Percentiles rank a stretch among this genome's conserved stretches.
These are phyloP conservation scores for Penicillium nordicum DNA, from an alignment of 2,329 filamentous ascomycete species.

Conservation along the genomic window DNA sequence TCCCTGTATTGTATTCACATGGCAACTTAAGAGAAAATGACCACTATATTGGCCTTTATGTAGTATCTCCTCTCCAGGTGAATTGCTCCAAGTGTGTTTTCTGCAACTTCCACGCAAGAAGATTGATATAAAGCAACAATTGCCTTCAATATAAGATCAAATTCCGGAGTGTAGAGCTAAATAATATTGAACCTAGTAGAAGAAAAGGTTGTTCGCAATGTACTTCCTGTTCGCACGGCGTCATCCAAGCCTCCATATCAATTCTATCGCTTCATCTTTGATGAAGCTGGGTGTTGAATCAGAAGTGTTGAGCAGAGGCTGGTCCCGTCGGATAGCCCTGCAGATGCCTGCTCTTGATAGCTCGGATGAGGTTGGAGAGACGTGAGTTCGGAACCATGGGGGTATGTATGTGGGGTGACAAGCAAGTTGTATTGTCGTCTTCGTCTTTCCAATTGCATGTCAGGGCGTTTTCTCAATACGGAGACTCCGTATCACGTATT, in stretches of 20 bases:
- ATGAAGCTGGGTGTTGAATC: not conserved
- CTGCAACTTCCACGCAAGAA: not conserved
- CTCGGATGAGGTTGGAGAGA: not conserved
- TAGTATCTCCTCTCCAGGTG: not conserved
- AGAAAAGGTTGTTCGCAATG: too few relatives aligned
- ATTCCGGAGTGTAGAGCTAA: not conserved
- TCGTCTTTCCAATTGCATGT: not conserved
- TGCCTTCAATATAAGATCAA: not conserved
- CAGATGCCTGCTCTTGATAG: not conserved
- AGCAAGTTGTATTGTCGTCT: not conserved
- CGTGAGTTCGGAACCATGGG: not conserved
- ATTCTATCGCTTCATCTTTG: not conserved
- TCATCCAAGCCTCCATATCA: not conserved
- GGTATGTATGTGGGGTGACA: too few relatives aligned
- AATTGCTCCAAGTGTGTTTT: not conserved
- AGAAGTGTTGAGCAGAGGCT: not conserved
- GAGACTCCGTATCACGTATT: not conserved
- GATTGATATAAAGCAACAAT: not conserved
- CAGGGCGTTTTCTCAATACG: not conserved
- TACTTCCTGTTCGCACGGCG: too few relatives aligned
- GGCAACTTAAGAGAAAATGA: fast-evolving
- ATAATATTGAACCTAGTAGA: not conserved
- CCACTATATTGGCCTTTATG: not conserved
- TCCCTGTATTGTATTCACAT: not conserved
- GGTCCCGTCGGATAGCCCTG: not conserved